Base-by-base conservation (phyloP, 257 asterid genomes). In the Fraxinus americana region DNA sequence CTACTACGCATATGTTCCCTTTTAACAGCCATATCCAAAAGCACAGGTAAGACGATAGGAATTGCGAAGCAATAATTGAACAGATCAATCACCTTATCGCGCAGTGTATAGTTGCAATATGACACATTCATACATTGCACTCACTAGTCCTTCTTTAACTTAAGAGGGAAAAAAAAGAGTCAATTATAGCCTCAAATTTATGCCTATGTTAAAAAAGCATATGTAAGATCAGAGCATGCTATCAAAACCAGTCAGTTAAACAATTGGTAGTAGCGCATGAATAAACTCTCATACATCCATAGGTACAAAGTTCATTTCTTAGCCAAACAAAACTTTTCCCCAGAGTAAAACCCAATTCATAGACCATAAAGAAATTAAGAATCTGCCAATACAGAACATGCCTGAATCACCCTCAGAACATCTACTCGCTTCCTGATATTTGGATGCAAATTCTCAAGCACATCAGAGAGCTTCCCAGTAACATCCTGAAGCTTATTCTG, bases 401-500 rank as follows among this genome's bases (percentile, higher is more conserved):
- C 95, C 91, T 91, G 97, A 35, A 91, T 85, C 65, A 86, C 92
- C 80, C 86, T 87, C 2, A 91, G 85, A 52, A 41, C 82, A 45
- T 91, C 95, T 32, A 91, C 97, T 6, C 95, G 95, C 65, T 88
- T 90, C 73, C 91, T 84, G 14, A 90, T 91, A 61, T 17, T 71
- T 8, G 89, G 88, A 12, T 92, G 27, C 73, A 90, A 74, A 72
- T 41, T 84, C 82, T 91, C 93, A 1, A 91, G 91, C 80, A 90
- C 86, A 63, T 87, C 88, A 11, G 90, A 80, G 83, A 84, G 97
- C 80, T 90, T 84, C 59, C 90, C 90, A 32, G 91, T 87, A 65
- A 90, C 86, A 82, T 83, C 92, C 83, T 88, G 91, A 68, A 88
- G 88, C 70, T 91, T 90, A 82, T 84, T 83, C 92, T 91, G 89